A percentile compares a stretch with the other conserved stretches of the same genome.
Evolutionary conservation across 257 asterid genomes (phyloP).

Genomic region (Lithospermum erythrorhizon): DNA sequence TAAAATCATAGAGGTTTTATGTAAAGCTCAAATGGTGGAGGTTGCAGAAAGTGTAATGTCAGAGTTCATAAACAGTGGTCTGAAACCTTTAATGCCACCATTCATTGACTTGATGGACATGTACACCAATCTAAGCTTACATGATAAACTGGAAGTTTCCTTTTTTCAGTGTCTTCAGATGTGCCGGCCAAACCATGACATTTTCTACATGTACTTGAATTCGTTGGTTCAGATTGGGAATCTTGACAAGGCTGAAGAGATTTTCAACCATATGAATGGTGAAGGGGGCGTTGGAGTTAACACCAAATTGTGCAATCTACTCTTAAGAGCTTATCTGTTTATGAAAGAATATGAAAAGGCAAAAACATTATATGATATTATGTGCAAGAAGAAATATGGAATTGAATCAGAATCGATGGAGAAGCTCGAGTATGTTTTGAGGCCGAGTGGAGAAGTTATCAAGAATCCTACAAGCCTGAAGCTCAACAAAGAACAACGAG

Average conservation of each 20-base stretch:
- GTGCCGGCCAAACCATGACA: constrained; percentile 44
- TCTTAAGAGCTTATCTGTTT: constrained; percentile 52
- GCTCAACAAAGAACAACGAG: constrained; percentile 76
- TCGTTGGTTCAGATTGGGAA: constrained; percentile 48
- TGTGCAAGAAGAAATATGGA: constrained; percentile 61
- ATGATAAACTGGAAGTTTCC: constrained; percentile 49
- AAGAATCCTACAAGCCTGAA: constrained; percentile 32
- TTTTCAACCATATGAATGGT: constrained; percentile 48
- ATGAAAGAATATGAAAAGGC: constrained; percentile 39
- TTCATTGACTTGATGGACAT: constrained; percentile 54
- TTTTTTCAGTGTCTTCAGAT: constrained; percentile 53
- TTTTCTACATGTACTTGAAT: constrained; percentile 51
- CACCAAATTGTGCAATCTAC: constrained; percentile 42
- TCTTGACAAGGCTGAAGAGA: constrained; percentile 58
- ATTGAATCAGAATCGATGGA: constrained; percentile 51
- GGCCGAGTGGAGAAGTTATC: constrained; percentile 29
- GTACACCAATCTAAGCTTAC: constrained; percentile 37
- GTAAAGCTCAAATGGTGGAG: constrained; percentile 43
- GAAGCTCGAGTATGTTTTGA: constrained; percentile 39
- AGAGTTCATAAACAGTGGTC: constrained; percentile 58
- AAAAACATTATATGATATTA: constrained; percentile 35
- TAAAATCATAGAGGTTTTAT: constrained; percentile 62
- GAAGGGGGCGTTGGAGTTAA: constrained; percentile 55
- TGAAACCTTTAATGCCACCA: constrained; percentile 58
- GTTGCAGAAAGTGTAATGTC: constrained; percentile 58